Percentiles rank a stretch among this genome's conserved stretches.
Conservation (phyloP, 1,139 yeast species). For the Sugiyamaella pinicola region DNA sequence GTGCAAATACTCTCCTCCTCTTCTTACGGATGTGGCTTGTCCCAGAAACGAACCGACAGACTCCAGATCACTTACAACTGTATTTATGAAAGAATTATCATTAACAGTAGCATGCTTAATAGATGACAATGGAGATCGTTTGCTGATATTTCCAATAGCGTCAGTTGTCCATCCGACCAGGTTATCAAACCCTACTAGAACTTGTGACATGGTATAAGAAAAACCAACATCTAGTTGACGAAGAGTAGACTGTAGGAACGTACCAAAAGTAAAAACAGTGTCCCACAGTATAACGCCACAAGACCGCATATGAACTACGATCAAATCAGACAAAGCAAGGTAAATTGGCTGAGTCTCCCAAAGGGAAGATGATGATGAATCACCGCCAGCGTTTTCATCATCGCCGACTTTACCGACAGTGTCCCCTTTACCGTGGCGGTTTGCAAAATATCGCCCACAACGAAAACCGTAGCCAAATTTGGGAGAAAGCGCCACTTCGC, state of each 20-base stretch:
- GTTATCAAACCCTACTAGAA: not conserved
- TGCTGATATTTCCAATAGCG: not conserved
- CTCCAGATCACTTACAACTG: too few species aligned
- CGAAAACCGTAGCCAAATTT: not conserved
- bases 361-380: not conserved
- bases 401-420: not conserved
- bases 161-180: not conserved
- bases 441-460: not conserved
- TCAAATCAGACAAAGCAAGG: not conserved
- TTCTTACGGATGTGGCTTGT: too few species aligned
- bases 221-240: not conserved
- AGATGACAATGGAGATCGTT: not conserved
- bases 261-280: not conserved
- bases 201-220: not conserved
- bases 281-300: not conserved
- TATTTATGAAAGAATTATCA: too few species aligned
- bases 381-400: not conserved
- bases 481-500: constrained; percentile 4
- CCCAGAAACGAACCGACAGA: too few species aligned
- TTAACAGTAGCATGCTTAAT: not conserved
- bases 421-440: too few species aligned
- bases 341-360: not conserved
- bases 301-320: not conserved
- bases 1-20: too few species aligned
- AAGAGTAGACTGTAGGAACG: not conserved